Evolutionary conservation across 2,329 filamentous ascomycete species (phyloP).

Genomic region (Alternaria consortialis): DNA sequence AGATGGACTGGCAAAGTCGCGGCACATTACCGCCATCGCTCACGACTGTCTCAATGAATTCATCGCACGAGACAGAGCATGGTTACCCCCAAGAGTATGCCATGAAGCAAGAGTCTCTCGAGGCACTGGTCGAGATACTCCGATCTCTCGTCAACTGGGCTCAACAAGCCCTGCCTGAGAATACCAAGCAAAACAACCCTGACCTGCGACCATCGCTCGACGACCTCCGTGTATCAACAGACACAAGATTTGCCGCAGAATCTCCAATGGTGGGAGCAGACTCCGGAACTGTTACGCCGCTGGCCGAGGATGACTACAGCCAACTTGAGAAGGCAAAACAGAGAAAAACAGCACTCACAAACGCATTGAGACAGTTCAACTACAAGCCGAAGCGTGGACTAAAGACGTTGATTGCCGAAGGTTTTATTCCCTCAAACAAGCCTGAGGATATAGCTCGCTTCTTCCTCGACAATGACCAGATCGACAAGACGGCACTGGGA

Average conservation of each 20-base stretch:
- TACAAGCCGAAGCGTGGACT: constrained; percentile 97
- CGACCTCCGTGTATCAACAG: constrained; percentile 76
- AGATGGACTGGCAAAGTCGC: constrained; percentile 84
- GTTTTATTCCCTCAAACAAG: constrained; percentile 82
- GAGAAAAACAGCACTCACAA: constrained; percentile 88
- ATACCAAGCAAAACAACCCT: constrained; percentile 53
- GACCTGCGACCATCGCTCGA: constrained; percentile 64
- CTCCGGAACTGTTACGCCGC: constrained; percentile 55
- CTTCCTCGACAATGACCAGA: constrained; percentile 78
- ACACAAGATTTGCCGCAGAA: constrained; percentile 69
- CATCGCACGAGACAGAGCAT: constrained; percentile 66
- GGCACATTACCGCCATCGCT: constrained; percentile 87
- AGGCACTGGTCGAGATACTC: constrained; percentile 86
- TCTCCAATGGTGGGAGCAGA: constrained; percentile 66
- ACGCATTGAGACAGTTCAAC: constrained; percentile 92
- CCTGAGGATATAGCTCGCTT: constrained; percentile 87
- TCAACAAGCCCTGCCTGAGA: constrained; percentile 67
- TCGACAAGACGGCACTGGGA: constrained; percentile 92
- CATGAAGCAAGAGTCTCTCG: constrained; percentile 87
- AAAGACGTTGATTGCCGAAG: constrained; percentile 81
- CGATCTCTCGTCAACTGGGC: constrained; percentile 95
- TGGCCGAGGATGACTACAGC: constrained; percentile 84
- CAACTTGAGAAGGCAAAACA: constrained; percentile 96
- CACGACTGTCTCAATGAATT: constrained; percentile 76
- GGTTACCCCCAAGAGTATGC: constrained; percentile 88